Conservation (phyloP, 2,329 filamentous ascomycete genomes). For the Cucurbitaria berberidis region DNA sequence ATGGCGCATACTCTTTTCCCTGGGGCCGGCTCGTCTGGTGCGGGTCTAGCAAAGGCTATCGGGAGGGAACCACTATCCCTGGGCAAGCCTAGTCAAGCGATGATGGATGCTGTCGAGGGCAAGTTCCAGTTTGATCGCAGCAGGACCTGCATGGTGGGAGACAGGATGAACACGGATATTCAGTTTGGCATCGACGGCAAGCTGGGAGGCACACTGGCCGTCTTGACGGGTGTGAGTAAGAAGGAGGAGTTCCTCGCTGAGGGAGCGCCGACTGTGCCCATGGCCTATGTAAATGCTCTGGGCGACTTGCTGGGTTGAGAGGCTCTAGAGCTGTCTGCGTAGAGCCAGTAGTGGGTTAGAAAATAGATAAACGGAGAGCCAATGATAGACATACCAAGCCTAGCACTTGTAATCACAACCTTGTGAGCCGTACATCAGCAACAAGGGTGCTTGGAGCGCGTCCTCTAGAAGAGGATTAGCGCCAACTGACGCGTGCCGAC, state of each 20-base stretch:
- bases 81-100: conserved; percentile 95
- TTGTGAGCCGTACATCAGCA: neutral
- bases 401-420: neutral
- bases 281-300: conserved; percentile 83
- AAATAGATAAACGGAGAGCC: conserved; percentile 1
- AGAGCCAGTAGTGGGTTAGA: neutral
- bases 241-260: conserved; percentile 81
- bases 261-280: conserved; percentile 72
- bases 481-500: conserved; percentile 21
- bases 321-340: neutral
- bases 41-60: conserved; percentile 71
- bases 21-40: conserved; percentile 82
- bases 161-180: conserved; percentile 93
- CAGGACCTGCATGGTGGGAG: conserved; percentile 93
- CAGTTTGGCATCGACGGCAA: conserved; percentile 91
- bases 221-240: conserved; percentile 86
- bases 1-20: conserved; percentile 84
- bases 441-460: conserved; percentile 2
- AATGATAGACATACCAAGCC: neutral
- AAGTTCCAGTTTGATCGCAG: conserved; percentile 88
- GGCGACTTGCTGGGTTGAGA: conserved; percentile 68
- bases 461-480: conserved; percentile 11
- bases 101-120: conserved; percentile 99
- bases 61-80: conserved; percentile 74
- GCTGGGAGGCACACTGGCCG: conserved; percentile 87